These are phyloP conservation scores for Metschnikowia baotianmanensis DNA, from an alignment of 805 yeast species.

Conservation along the genomic window DNA sequence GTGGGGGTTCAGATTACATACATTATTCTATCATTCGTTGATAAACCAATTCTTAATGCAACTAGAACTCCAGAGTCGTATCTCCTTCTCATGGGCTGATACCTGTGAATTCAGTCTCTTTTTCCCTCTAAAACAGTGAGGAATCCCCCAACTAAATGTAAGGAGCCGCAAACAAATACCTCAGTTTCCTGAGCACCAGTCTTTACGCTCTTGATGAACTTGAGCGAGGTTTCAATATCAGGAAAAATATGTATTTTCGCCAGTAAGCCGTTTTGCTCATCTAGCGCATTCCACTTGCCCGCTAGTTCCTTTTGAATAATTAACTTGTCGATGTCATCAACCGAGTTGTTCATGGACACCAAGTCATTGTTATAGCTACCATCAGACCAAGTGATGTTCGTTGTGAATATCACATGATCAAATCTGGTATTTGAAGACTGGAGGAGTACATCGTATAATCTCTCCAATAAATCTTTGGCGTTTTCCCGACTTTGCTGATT, in stretches of 20 bases:
- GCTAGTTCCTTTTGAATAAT: slow-evolving; percentile 77
- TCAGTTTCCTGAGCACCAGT: slow-evolving; percentile 42
- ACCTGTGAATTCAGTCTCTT: slow-evolving; percentile 27
- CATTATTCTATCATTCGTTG: no score
- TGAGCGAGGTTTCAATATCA: slow-evolving; percentile 73
- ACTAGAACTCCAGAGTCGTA: neutral
- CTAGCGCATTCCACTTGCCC: slow-evolving; percentile 61
- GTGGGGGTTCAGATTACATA: no score
- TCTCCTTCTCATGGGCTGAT: no score
- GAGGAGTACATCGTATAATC: slow-evolving; percentile 45
- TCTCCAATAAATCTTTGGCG: slow-evolving; percentile 59
- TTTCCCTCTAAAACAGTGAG: slow-evolving; percentile 72
- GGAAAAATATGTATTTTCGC: slow-evolving; percentile 54
- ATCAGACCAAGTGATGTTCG: slow-evolving; percentile 87
- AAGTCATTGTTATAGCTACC: slow-evolving; percentile 81
- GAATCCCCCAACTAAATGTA: slow-evolving; percentile 93
- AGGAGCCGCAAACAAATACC: slow-evolving; percentile 90
- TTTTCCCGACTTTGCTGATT: slow-evolving; percentile 92
- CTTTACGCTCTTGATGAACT: slow-evolving; percentile 47
- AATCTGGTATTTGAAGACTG: slow-evolving; percentile 45
- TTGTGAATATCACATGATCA: slow-evolving; percentile 79
- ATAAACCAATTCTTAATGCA: no score
- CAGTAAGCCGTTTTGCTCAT: slow-evolving; percentile 27
- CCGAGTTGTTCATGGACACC: slow-evolving; percentile 80
- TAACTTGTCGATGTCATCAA: slow-evolving; percentile 73